Conservation (phyloP, 164 flowering plant genomes). For the Annona cherimola region DNA sequence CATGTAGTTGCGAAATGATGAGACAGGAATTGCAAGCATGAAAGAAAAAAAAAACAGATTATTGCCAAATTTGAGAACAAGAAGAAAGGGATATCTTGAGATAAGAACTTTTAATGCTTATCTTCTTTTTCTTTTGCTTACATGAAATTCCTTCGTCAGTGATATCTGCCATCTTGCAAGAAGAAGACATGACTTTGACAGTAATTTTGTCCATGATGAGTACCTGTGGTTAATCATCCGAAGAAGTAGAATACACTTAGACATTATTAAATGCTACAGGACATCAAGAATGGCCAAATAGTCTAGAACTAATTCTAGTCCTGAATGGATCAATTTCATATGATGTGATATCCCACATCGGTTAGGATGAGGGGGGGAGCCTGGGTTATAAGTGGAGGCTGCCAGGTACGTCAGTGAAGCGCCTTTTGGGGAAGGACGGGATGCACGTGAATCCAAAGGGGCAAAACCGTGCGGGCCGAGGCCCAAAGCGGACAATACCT, state of each 20-base stretch:
- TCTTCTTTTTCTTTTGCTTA: conserved; percentile 34
- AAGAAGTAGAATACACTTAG: background rate
- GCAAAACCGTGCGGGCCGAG: no score
- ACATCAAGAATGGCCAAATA: background rate
- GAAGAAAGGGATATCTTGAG: background rate
- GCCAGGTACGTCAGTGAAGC: no score
- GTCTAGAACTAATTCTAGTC: background rate
- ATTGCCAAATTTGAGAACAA: background rate
- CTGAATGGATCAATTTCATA: background rate
- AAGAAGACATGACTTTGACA: conserved; percentile 81
- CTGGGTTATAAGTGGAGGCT: no score
- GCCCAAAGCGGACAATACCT: no score
- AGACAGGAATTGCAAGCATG: background rate
- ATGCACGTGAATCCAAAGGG: no score
- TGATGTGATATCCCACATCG: no score
- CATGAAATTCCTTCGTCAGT: conserved; percentile 95
- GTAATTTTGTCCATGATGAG: conserved; percentile 97
- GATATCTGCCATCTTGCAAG: conserved; percentile 98
- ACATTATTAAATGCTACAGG: background rate
- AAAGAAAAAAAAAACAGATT: background rate
- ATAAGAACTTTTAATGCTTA: background rate
- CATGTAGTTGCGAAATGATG: background rate
- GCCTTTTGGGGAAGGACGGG: no score
- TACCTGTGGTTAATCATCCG: conserved; percentile 43
- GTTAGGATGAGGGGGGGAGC: no score